These are phyloP conservation scores for Russula brevipes DNA, from an alignment of 768 basidiomycete species.

Conservation along the genomic window DNA sequence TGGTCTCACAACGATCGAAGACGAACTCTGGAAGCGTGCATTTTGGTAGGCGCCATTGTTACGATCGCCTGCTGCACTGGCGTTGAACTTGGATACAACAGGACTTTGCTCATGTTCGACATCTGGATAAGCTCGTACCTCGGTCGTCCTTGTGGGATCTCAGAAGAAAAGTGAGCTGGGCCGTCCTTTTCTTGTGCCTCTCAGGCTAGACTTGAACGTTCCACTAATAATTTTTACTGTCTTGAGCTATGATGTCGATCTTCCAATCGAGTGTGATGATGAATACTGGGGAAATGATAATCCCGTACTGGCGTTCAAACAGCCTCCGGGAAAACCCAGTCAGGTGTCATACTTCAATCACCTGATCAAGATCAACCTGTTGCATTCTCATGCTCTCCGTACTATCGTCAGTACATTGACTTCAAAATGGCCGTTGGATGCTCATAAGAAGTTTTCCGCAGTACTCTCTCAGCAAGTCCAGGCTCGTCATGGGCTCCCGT, in stretches of 20 bases:
- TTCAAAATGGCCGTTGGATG: neutral
- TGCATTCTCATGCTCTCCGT: slow-evolving; percentile 56
- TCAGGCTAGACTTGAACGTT: neutral
- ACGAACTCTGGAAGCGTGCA: slow-evolving; percentile 73
- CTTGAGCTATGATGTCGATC: slow-evolving; percentile 26
- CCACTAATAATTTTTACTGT: slow-evolving; percentile 24
- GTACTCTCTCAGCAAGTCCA: slow-evolving; percentile 25
- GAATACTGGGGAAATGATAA: slow-evolving; percentile 23
- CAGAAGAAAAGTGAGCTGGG: slow-evolving; percentile 57
- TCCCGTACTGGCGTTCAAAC: slow-evolving; percentile 43
- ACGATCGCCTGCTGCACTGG: neutral
- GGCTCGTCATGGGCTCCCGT: slow-evolving; percentile 10
- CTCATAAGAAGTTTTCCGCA: slow-evolving; percentile 10
- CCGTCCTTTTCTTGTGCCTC: neutral
- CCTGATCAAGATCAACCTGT: slow-evolving; percentile 53
- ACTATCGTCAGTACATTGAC: slow-evolving; percentile 45
- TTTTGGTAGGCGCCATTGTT: slow-evolving; percentile 45
- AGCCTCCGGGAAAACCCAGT: slow-evolving; percentile 56
- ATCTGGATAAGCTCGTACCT: slow-evolving; percentile 43
- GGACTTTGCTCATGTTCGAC: slow-evolving; percentile 48
- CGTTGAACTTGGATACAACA: slow-evolving; percentile 23
- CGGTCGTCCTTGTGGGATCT: slow-evolving; percentile 64
- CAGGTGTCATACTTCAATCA: slow-evolving; percentile 49
- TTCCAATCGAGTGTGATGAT: slow-evolving; percentile 23
- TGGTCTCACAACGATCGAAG: slow-evolving; percentile 44